Evolutionary conservation across 2,329 filamentous ascomycete species (phyloP), one percentile per base, ranked within the genome.

Genomic region (Penicillium sp.): DNA sequence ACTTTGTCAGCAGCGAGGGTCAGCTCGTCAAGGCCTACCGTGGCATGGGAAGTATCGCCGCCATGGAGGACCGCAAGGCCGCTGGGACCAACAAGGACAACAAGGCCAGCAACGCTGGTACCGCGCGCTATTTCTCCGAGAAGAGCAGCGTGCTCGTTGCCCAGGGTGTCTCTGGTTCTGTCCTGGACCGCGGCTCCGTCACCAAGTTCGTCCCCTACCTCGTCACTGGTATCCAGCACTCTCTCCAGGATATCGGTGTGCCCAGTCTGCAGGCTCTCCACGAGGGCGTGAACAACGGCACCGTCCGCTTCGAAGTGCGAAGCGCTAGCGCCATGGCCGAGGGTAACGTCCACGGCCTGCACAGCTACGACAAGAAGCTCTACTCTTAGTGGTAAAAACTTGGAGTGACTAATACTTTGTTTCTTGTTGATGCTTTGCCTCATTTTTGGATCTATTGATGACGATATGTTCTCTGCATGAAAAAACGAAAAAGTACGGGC

Each of bases 281-380:
- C 77, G 81, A 90, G 66, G 86, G 86, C 69, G 93, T 97, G 30
- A 81, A 83, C 68, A 84, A 87, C 35, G 92, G 93, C 64, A 87
- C 82, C 54, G 89, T 97, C 59, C 88, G 95, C 73, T 99, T 99
- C 76, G 95, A 99, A 85, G 85, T 98, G 74, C 87, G 95, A 72
- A 98, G 93, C 64, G 91, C 93, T 63, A 97, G 93, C 79, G 95
- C 95, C 55, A 93, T 97, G 86, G 86, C 96, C 63, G 95, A 99
- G 85, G 95, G 95, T 67, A 95, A 94, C 76, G 93, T 99, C 65
- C 96, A 98, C 83, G 88, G 88, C 63, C 93, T 99, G 86, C 93
- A 98, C 84, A 94, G 92, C 77, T 98, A 96, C 78, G 95, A 98
- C 85, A 99, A 99, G 91, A 99, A 98, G 87, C 90, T 99, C 70